These are phyloP conservation scores for Arthrocladium fulminans DNA, from an alignment of 2,329 filamentous ascomycete species.

Conservation along the genomic window DNA sequence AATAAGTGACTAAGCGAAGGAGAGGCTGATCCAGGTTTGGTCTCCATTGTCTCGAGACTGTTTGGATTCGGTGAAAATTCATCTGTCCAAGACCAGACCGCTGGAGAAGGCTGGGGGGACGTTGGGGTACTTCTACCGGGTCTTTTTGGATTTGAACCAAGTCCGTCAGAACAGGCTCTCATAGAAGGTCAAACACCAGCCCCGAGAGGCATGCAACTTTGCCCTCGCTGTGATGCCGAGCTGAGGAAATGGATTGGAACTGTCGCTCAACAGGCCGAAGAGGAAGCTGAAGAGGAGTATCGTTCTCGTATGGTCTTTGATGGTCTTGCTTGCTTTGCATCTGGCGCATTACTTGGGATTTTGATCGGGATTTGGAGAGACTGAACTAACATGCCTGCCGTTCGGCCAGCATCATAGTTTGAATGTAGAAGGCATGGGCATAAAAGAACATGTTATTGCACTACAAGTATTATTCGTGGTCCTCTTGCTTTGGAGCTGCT, in stretches of 20 bases:
- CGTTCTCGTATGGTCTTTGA: background rate
- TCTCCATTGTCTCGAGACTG: background rate
- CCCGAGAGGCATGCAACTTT: background rate
- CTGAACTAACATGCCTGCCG: background rate
- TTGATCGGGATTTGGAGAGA: background rate
- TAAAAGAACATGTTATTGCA: too few relatives aligned
- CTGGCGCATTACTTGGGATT: background rate
- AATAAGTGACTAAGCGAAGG: conserved; percentile 36
- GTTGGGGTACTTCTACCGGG: background rate
- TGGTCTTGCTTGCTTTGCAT: background rate
- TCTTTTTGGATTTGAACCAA: background rate
- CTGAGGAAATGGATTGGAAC: background rate
- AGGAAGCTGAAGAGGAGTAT: background rate
- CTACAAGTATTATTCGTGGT: too few relatives aligned
- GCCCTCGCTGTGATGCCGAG: background rate
- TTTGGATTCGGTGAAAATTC: background rate
- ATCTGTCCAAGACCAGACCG: background rate
- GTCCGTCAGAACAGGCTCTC: background rate
- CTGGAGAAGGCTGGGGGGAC: background rate
- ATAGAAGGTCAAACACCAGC: background rate
- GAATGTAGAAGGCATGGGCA: too few relatives aligned
- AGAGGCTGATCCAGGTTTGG: background rate
- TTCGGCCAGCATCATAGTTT: too few relatives aligned
- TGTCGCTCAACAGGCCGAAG: background rate
- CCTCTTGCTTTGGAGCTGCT: too few relatives aligned